Base-by-base conservation (phyloP, 345 rosid genomes). In the Eucalyptus cladocalyx region DNA sequence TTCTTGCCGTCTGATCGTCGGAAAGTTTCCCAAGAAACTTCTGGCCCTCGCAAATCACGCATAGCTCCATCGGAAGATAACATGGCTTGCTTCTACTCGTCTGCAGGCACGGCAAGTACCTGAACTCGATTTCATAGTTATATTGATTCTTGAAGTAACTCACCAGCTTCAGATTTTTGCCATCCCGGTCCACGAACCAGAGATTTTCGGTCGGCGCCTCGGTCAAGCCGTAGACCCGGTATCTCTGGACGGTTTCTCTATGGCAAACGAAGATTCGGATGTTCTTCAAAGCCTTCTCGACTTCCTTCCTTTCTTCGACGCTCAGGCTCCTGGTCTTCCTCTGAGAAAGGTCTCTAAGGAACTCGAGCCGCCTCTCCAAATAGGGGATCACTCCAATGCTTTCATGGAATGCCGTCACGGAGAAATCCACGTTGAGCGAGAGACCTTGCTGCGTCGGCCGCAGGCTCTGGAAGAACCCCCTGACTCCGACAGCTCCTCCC, bases 1-100 rank as follows among this genome's bases (percentile, higher is more conserved):
- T 97, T 89, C 95, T 95, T 34, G 96, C 95, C 37, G 99, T 96
- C 92, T 97, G 99, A 91, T 96, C 99, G 94, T 97, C 99, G 0
- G 99, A 95, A 54, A 97, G 97, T 92, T 97, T 97, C 47, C 99
- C 99, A 12, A 97, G 98, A 94, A 97, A 97, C 90, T 97, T 97
- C 93, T 97, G 99, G 49, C 99, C 99, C 93, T 97, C 99, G 89
- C 99, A 96, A 53, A 97, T 97, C 93, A 97, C 93, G 88, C 99
- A 97, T 32, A 97, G 96, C 88, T 97, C 99, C 98, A 97, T 97
- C 26, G 99, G 99, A 91, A 97, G 97, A 93, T 97, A 97, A 92
- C 99, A 97, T 32, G 99, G 98, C 86, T 95, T 97, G 56, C 96
- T 95, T 93, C 98, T 94, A 93, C 99, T 96, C 42, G 95, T 94